Evolutionary conservation across 805 yeast genomes (phyloP), one percentile per base, ranked within the genome.

Genomic region (Henningerozyma blattae): DNA sequence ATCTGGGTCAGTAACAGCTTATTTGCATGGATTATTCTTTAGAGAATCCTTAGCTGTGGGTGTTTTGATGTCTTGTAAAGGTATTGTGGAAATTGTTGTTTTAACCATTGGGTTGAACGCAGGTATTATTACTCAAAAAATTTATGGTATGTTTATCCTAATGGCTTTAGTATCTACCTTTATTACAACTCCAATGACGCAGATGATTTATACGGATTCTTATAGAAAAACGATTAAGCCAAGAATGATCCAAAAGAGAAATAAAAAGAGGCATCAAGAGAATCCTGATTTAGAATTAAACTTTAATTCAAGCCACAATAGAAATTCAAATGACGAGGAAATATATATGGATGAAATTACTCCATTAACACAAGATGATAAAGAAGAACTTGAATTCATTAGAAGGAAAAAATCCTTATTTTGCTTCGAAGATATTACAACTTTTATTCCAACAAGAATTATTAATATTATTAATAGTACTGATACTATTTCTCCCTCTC

Each of bases 11-110:
- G 40, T 75, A 10, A 77, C 79, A 26, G 77, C 87, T 2, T 74
- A 67, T 42, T 38, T 72, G 27, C 68, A 67, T 51, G 82, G 80
- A 1, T 56, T 81, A 32, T 64, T 65, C 32, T 76, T 82, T 80
- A 68, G 87, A 51, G 91, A 82, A 52, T 70, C 85, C 2, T 52
- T 75, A 24, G 65, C 87, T 2, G 89, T 80, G 26, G 94, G 93
- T 34, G 69, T 79, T 17, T 62, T 82, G 44, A 82, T 82, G 91
- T 79, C 89, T 5, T 82, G 94, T 65, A 82, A 82, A 56, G 94
- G 94, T 56, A 79, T 81, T 42, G 91, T 81, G 17, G 93, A 81
- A 56, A 77, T 81, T 51, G 87, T 81, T 28, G 91, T 81, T 15
- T 62, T 81, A 42, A 75, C 72, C 28, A 74, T 78, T 17, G 94